Base-by-base conservation (phyloP, 352 stramenopile species). In the Phytopythium helicoides region DNA sequence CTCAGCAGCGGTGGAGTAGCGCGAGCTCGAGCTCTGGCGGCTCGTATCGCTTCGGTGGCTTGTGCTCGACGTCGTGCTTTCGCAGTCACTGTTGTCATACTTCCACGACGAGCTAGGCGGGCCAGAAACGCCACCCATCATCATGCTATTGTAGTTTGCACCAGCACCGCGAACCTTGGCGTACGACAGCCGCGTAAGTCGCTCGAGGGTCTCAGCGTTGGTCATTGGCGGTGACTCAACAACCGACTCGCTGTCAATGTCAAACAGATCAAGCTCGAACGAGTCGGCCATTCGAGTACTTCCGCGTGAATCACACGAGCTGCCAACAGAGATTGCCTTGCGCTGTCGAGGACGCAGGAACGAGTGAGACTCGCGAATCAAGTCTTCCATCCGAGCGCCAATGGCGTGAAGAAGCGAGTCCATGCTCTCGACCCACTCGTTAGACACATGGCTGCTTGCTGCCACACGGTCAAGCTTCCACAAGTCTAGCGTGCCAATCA, bases 401-500 rank as follows among this genome's bases (percentile, higher is more conserved):
- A 86, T 74, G 16, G 73, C 62, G 2, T 41, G 56, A 7, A 81
- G 50, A 23, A 87, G 42, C 8, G 60, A 40, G 4, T 68, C 59
- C 39, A 86, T 42, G 16, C 36, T 59, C 0, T 63, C 50, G 58
- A 79, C 72, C 79, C 76, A 90, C 7, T 87, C 79, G 15, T 66
- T 68, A 6, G 79, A 87, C 21, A 87, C 72, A 47, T 87, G 68
- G 62, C 72, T 84, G 57, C 70, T 85, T 0, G 73, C 73, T 22
- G 63, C 68, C 18, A 82, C 57, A 23, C 64, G 62, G 21, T 84
- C 73, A 1, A 80, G 54, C 19, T 78, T 82, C 75, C 73, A 91
- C 25, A 91, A 36, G 47, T 91, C 81, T 6, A 91, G 56, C 25
- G 81, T 91, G 11, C 71, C 81, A n/a, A 91, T 77, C 54, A 72